Evolutionary conservation across 176 grass and related monocot genomes (phyloP), one percentile per base, ranked within the genome.

Genomic region (Oropetium thomaeum): DNA sequence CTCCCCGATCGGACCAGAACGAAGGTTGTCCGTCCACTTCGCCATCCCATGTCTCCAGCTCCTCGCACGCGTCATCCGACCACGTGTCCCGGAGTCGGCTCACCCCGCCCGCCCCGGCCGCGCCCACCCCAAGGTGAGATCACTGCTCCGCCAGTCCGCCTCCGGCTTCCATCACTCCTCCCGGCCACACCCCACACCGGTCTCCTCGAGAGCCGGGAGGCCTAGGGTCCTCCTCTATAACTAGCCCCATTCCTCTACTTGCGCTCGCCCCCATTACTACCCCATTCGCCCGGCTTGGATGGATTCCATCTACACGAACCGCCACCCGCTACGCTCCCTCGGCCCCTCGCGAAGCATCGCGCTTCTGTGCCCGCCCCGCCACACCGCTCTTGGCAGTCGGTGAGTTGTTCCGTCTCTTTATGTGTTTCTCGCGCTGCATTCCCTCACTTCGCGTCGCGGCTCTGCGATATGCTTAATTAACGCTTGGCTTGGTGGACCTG

Each of bases 121-220:
- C 79, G 60, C 68, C 41, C 65, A 48, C 34, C 32, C 62, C 80
- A 23, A 88, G 80, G 86, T 25, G 29, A 79, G 80, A 88, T 88
- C 86, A 83, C 49, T 20, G 49, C 20, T 20, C 79, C 85, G 48
- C 39, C 61, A n/a, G n/a, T 74, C 78, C 8, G 55, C 20, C 70
- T 79, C 62, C 42, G 28, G 20, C 34, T 32, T 25, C 20, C 5
- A n/a, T n/a, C n/a, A 0, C 31, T 79, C 62, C 42, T 48, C 69
- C 25, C 52, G 43, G 42, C 28, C 72, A 29, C 42, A 37, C 54
- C 30, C 25, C 65, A 52, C 59, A 16, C 68, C 78, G 30, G 6
- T 71, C 68, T 51, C 67, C 25, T 75, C 71, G 31, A 81, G 47
- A 25, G 79, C 58, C 48, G 78, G 10, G 71, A 70, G 69, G 69